These are phyloP conservation scores for Nothopassalora personata DNA, from an alignment of 2,329 filamentous ascomycete species.

Conservation along the genomic window DNA sequence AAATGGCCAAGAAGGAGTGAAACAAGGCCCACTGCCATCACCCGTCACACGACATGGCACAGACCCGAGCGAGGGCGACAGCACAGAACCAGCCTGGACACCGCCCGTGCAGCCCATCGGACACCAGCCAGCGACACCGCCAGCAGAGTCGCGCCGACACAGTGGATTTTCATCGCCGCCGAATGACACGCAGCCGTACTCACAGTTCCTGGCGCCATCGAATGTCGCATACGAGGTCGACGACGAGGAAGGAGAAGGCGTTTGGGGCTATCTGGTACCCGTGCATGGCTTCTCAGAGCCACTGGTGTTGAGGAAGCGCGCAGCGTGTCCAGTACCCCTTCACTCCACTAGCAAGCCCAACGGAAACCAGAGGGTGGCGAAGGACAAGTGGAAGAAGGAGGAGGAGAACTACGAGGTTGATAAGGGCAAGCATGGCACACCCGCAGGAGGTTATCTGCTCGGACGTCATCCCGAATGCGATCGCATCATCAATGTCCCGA, in stretches of 20 bases:
- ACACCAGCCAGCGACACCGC: slow-evolving; percentile 43
- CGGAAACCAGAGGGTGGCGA: slow-evolving; percentile 43
- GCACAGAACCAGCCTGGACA: slow-evolving; percentile 61
- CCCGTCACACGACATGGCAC: slow-evolving; percentile 67
- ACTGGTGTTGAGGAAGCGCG: slow-evolving; percentile 70
- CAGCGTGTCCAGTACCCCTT: slow-evolving; percentile 58
- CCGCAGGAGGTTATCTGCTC: slow-evolving; percentile 81
- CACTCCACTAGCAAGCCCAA: slow-evolving; percentile 33
- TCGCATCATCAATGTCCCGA: slow-evolving; percentile 65
- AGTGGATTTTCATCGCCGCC: slow-evolving; percentile 57
- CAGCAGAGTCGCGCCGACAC: slow-evolving; percentile 33
- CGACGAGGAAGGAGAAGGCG: slow-evolving; percentile 76
- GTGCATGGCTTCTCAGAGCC: slow-evolving; percentile 54
- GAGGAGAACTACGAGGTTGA: slow-evolving; percentile 58
- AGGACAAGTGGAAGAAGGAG: slow-evolving; percentile 51
- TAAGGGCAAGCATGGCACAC: slow-evolving; percentile 47
- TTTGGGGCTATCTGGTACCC: slow-evolving; percentile 93
- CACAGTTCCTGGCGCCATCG: slow-evolving; percentile 73
- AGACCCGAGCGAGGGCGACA: slow-evolving; percentile 64
- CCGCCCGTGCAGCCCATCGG: slow-evolving; percentile 27
- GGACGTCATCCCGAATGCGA: slow-evolving; percentile 87
- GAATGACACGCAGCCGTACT: slow-evolving; percentile 71
- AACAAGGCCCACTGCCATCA: slow-evolving; percentile 68
- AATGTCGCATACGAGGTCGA: slow-evolving; percentile 72
- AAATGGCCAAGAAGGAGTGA: slow-evolving; percentile 29